Percentiles rank a stretch among this genome's conserved stretches.
These are phyloP conservation scores for Aureobasidium sp. DNA, from an alignment of 2,329 filamentous ascomycete species.

Conservation along the genomic window DNA sequence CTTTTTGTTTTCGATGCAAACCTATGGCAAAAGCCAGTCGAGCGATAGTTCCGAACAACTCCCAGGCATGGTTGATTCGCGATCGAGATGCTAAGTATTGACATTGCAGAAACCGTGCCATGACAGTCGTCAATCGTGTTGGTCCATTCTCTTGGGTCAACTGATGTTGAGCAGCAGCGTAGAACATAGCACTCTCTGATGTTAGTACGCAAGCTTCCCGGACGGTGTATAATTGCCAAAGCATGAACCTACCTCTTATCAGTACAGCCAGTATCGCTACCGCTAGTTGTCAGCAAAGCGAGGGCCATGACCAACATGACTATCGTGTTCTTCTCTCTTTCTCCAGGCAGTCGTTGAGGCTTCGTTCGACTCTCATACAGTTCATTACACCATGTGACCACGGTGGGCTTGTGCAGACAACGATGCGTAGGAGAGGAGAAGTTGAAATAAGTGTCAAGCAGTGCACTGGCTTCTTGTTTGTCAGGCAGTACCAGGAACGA, in stretches of 20 bases:
- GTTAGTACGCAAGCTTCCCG: background rate
- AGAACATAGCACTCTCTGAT: background rate
- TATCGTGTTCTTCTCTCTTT: conserved; percentile 5
- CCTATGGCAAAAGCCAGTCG: conserved; percentile 20
- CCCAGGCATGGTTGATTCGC: conserved; percentile 30
- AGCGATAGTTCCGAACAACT: conserved; percentile 25
- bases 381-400: conserved; percentile 1
- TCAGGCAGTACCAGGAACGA: conserved; percentile 5
- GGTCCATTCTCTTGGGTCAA: conserved; percentile 17
- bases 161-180: conserved; percentile 1
- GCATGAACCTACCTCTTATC: background rate
- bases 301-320: conserved; percentile 8
- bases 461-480: background rate
- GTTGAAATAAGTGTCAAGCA: conserved; percentile 6
- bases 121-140: conserved; percentile 17
- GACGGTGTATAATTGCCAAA: background rate
- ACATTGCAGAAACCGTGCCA: conserved; percentile 19
- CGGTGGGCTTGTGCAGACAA: conserved; percentile 1
- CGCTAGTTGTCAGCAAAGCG: background rate
- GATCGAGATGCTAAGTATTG: conserved; percentile 20
- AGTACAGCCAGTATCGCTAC: background rate
- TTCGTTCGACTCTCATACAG: background rate
- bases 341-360: background rate
- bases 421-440: conserved; percentile 4
- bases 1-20: conserved; percentile 16